Percentiles rank a stretch among this genome's conserved stretches.
Evolutionary conservation across 306 rosid genomes (phyloP).

Genomic region (Bauhinia variegata): DNA sequence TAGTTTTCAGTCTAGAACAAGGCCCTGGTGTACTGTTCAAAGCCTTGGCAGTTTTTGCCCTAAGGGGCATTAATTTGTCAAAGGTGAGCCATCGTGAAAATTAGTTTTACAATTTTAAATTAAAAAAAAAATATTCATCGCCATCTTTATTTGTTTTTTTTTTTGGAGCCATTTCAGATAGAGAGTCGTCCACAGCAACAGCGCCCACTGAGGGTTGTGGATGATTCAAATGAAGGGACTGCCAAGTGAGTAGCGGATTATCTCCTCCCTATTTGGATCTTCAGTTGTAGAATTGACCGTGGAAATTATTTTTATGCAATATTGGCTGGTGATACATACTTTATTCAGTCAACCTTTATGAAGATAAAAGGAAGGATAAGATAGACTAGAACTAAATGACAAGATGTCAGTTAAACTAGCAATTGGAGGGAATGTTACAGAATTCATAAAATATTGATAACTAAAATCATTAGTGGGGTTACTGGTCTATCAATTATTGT

Average conservation of each 20-base stretch:
- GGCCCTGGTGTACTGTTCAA: conserved; percentile 88
- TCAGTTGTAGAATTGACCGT: conserved; percentile 10
- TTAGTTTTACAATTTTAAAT: conserved; percentile 15
- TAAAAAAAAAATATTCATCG: conserved; percentile 2
- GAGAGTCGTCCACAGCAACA: conserved; percentile 83
- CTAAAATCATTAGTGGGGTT: not conserved
- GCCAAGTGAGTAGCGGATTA: conserved; percentile 64
- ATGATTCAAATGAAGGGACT: conserved; percentile 76
- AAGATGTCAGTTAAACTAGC: conserved; percentile 1
- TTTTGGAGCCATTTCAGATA: conserved; percentile 60
- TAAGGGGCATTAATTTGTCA: conserved; percentile 71
- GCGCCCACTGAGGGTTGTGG: conserved; percentile 70
- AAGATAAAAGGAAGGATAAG: conserved; percentile 17
- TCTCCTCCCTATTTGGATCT: conserved; percentile 24
- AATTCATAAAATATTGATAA: conserved; percentile 19
- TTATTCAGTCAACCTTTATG: conserved; percentile 22
- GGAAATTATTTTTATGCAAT: conserved; percentile 18
- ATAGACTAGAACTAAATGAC: conserved; percentile 12
- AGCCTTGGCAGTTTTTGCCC: conserved; percentile 83
- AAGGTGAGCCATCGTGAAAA: conserved; percentile 54
- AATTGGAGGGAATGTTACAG: conserved; percentile 15
- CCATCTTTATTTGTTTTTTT: conserved; percentile 4
- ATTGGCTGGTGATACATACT: conserved; percentile 24
- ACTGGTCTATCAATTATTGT: conserved; percentile 16
- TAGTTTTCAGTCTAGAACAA: conserved; percentile 84